Evolutionary conservation across 768 basidiomycete genomes (phyloP), one percentile per base, ranked within the genome.

Genomic region (Boletus sp.): DNA sequence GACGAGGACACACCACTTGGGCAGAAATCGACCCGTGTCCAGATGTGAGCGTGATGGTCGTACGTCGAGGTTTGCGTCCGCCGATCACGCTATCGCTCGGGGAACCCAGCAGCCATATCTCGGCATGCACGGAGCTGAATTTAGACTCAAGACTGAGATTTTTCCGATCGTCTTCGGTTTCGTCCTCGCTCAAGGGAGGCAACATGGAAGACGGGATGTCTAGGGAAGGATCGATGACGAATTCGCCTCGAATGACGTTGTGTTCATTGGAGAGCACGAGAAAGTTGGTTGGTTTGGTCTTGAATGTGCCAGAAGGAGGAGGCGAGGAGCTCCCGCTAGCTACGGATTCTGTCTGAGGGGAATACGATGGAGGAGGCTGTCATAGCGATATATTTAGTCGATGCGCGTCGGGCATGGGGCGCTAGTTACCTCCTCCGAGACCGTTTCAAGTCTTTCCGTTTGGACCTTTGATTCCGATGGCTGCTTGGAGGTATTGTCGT

Each of bases 161-260:
- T 30, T 68, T 76, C 39, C 81, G 69, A 1, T 73, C 70, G 2
- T 58, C 66, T 52, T 78, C 78, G 0, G 74, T 71, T 58, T 78
- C 73, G 20, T 65, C 71, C 0, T 53, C 51, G 5, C 50, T 40
- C 0, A 82, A 61, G 24, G 80, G 75, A 3, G 78, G 74, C 7
- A 82, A 66, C 37, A 79, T 51, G 17, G 71, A 54, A 0, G 63
- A 5, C 0, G 82, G 80, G 45, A 83, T 72, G 11, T 50, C 32
- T 20, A 82, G 64, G 18, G 66, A 57, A 1, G 82, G 76, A 55
- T 83, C 77, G 40, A 83, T 67, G 35, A 77, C 64, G 69, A 79
- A 82, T 48, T 69, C 62, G 41, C 71, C 69, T 3, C 45, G 55
- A 47, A 71, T 36, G n/a, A 39, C 2, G 37, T 28, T 37, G 15